Evolutionary conservation across 169 alveolate species (phyloP).

Genomic region (Plasmodium coatneyi): DNA sequence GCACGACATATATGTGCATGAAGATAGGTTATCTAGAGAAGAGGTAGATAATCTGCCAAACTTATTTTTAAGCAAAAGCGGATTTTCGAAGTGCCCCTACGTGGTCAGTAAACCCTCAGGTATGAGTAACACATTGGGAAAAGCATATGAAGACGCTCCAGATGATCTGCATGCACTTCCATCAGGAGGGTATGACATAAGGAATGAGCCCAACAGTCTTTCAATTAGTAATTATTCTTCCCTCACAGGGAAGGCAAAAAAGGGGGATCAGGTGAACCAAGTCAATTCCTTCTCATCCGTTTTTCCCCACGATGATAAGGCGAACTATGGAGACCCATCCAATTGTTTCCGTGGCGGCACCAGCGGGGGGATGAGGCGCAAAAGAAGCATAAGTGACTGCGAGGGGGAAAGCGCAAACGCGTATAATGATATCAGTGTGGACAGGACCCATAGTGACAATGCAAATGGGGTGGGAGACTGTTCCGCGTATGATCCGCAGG

Average conservation of each 20-base stretch:
- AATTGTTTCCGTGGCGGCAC: background rate
- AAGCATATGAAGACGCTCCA: background rate
- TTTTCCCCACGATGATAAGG: background rate
- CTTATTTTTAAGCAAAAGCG: background rate
- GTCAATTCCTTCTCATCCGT: background rate
- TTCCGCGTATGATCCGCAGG: background rate
- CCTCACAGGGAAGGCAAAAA: background rate
- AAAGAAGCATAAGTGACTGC: background rate
- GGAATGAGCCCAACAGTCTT: background rate
- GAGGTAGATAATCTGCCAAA: background rate
- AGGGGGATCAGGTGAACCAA: background rate
- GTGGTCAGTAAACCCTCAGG: background rate
- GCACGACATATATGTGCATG: background rate
- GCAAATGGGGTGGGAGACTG: background rate
- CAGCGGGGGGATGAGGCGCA: background rate
- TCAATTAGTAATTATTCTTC: background rate
- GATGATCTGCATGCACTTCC: background rate
- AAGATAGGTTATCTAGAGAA: background rate
- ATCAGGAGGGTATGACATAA: background rate
- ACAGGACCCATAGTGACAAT: background rate
- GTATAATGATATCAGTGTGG: background rate
- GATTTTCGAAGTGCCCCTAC: background rate
- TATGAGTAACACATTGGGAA: background rate
- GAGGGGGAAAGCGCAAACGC: background rate
- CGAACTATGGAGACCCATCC: background rate